Evolutionary conservation across 257 asterid genomes (phyloP).

Genomic region (Nicotiana tabacum): DNA sequence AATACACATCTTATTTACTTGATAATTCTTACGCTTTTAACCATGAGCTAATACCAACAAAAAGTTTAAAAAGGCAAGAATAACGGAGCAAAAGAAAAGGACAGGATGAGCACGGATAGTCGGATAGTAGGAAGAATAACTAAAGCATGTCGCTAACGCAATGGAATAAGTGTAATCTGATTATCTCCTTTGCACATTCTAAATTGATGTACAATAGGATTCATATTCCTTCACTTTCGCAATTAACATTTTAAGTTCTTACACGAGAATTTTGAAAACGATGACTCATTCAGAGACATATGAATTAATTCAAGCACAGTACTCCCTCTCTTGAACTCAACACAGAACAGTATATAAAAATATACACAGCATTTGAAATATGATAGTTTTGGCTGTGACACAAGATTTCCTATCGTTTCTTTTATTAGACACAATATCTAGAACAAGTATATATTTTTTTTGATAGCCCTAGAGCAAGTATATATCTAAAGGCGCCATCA

Average conservation of each 20-base stretch:
- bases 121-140: not conserved
- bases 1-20: not conserved
- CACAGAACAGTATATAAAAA: not conserved
- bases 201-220: not conserved
- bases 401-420: not conserved
- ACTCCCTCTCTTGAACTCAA: not conserved
- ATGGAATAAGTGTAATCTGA: not conserved
- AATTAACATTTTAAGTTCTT: not conserved
- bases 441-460: not conserved
- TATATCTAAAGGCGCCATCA: not conserved
- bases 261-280: not conserved
- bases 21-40: not conserved
- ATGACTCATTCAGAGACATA: not conserved
- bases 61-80: not conserved
- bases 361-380: not conserved
- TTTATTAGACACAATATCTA: not conserved
- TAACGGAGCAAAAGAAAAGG: not conserved
- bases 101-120: not conserved
- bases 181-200: not conserved
- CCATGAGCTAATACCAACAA: not conserved
- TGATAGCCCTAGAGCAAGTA: not conserved
- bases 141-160: not conserved
- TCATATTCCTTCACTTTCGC: not conserved
- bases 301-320: not conserved
- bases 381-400: not conserved